Evolutionary conservation across 495 filamentous ascomycete genomes (phyloP).

Genomic region (Hypoxylon rickii): DNA sequence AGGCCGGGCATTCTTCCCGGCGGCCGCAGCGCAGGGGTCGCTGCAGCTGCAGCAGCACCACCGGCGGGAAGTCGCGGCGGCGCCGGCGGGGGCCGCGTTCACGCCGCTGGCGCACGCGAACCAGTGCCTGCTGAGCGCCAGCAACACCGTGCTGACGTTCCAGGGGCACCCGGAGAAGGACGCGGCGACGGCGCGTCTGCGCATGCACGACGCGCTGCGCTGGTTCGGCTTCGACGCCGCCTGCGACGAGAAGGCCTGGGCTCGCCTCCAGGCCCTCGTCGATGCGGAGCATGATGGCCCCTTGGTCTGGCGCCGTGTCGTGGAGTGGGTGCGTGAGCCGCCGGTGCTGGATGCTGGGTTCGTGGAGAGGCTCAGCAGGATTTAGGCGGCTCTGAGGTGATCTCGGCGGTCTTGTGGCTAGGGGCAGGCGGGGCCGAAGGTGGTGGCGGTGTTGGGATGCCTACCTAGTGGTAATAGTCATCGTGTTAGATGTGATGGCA

Average conservation of each 20-base stretch:
- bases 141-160: slow-evolving; percentile 50
- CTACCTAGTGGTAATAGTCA: too few relatives aligned
- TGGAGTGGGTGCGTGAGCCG: slow-evolving; percentile 47
- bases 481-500: too few relatives aligned
- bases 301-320: slow-evolving; percentile 48
- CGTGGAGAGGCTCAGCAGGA: slow-evolving; percentile 13
- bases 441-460: too few relatives aligned
- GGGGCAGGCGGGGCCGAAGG: too few relatives aligned
- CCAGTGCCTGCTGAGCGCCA: slow-evolving; percentile 46
- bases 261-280: slow-evolving; percentile 19
- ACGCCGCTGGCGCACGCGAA: slow-evolving; percentile 42
- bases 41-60: slow-evolving; percentile 52
- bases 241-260: slow-evolving; percentile 31
- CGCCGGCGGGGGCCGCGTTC: slow-evolving; percentile 44
- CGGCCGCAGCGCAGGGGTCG: slow-evolving; percentile 13
- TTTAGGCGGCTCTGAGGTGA: not conserved
- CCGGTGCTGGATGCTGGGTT: slow-evolving; percentile 9
- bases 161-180: slow-evolving; percentile 58
- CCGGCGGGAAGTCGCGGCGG: slow-evolving; percentile 42
- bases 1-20: slow-evolving; percentile 46
- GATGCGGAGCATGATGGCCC: slow-evolving; percentile 47
- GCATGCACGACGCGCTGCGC: slow-evolving; percentile 42
- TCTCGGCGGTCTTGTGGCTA: too few relatives aligned
- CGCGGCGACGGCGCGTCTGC: slow-evolving; percentile 43
- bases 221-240: slow-evolving; percentile 48